These are phyloP conservation scores for Jacaranda mimosifolia DNA, from an alignment of 257 asterid species.

Conservation along the genomic window DNA sequence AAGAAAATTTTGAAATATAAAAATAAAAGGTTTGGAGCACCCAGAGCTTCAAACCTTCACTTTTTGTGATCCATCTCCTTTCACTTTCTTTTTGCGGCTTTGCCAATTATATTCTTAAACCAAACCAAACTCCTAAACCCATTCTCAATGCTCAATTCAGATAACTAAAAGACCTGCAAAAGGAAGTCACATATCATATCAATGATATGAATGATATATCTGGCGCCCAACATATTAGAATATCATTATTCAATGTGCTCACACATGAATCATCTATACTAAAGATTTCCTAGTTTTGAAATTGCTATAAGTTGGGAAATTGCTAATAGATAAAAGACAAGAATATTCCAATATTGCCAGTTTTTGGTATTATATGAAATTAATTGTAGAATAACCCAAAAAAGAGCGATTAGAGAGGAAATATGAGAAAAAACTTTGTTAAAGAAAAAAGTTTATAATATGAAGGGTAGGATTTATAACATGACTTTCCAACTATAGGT, in stretches of 20 bases:
- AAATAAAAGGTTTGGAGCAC: neutral
- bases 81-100: slow-evolving; percentile 72
- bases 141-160: slow-evolving; percentile 47
- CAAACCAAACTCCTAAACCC: slow-evolving; percentile 87
- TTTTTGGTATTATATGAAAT: neutral
- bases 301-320: neutral
- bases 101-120: slow-evolving; percentile 74
- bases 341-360: neutral
- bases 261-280: neutral
- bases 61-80: slow-evolving; percentile 54
- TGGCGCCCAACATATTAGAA: neutral
- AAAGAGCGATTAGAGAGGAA: neutral
- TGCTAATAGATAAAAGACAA: neutral
- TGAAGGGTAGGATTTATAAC: neutral
- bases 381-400: slow-evolving; percentile 2
- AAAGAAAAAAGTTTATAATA: neutral
- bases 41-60: slow-evolving; percentile 55
- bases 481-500: neutral
- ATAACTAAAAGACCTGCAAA: slow-evolving; percentile 43
- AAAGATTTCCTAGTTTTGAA: neutral
- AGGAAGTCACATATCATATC: slow-evolving; percentile 20
- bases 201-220: slow-evolving; percentile 1
- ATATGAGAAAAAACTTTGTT: neutral
- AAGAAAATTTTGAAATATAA: neutral
- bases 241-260: neutral